These are phyloP conservation scores for Backusella westeae DNA, from an alignment of 192 early-diverging fungal species.

Conservation along the genomic window DNA sequence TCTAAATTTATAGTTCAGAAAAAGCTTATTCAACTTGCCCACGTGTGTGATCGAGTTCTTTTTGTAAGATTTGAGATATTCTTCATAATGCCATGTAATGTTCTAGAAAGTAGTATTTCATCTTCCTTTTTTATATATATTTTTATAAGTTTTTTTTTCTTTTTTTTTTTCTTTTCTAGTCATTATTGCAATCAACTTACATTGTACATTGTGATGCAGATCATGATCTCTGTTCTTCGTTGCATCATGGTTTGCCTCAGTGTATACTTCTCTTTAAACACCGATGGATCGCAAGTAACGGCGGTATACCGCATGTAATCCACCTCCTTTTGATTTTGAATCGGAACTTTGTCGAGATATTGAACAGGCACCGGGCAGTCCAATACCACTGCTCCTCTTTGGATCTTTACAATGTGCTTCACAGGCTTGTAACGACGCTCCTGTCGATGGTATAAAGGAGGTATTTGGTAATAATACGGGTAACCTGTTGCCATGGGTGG, in stretches of 20 bases:
- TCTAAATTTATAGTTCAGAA: background rate
- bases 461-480: background rate
- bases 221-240: conserved; percentile 71
- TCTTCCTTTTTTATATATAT: conserved; percentile 62
- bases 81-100: conserved; percentile 82
- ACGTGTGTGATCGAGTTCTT: conserved; percentile 69
- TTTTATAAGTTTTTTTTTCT: background rate
- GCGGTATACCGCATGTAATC: conserved; percentile 93
- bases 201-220: conserved; percentile 81
- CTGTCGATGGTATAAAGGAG: background rate
- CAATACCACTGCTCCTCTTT: conserved; percentile 67
- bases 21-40: conserved; percentile 44
- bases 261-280: conserved; percentile 79
- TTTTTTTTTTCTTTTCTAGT: background rate
- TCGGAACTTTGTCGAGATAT: conserved; percentile 49
- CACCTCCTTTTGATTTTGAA: conserved; percentile 72
- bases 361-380: conserved; percentile 66
- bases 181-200: conserved; percentile 29
- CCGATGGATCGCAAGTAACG: conserved; percentile 81
- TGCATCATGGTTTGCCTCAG: conserved; percentile 72
- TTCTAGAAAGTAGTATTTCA: conserved; percentile 85
- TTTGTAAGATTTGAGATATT: conserved; percentile 90
- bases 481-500: background rate
- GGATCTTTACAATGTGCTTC: conserved; percentile 53
- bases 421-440: background rate